phyloP scores from a whole-genome alignment of 306 rosid genomes.

The Abrus pulchellus region DNA sequence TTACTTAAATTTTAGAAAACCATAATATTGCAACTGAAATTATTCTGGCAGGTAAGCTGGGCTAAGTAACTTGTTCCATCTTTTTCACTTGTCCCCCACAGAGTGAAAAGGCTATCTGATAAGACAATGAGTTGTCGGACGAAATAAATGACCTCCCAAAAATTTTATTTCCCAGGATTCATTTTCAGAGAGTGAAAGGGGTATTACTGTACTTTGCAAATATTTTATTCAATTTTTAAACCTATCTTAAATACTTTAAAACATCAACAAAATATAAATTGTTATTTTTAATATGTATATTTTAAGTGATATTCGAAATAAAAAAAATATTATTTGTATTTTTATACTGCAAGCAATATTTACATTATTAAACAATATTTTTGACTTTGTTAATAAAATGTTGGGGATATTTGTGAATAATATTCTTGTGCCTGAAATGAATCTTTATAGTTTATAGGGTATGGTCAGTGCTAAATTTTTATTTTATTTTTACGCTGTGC shows the following conservation, averaged over 20 bases:
- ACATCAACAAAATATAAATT: not conserved
- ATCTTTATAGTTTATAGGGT: not conserved
- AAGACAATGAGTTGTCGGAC: slow-evolving; percentile 23
- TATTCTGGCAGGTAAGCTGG: not conserved
- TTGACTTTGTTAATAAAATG: not conserved
- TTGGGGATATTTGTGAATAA: not conserved
- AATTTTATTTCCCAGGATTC: no score
- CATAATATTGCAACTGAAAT: not conserved
- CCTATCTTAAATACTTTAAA: no score
- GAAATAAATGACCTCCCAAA: slow-evolving; percentile 18
- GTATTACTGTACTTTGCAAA: no score
- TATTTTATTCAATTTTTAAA: no score
- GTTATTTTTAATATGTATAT: not conserved
- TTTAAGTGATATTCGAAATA: not conserved
- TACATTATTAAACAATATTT: not conserved
- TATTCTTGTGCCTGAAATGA: not conserved
- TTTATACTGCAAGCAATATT: not conserved
- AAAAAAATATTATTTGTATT: not conserved
- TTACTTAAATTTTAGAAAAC: not conserved
- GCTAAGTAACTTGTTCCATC: slow-evolving; percentile 45
- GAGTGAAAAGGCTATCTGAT: slow-evolving; percentile 29
- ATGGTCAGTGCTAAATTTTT: not conserved
- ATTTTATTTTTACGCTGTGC: not conserved
- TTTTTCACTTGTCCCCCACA: slow-evolving; percentile 46
- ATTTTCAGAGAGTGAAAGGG: no score